Evolutionary conservation across 75 land plant species (phyloP), one percentile per base, ranked within the genome.

Genomic region (Isoetes taiwanensis): DNA sequence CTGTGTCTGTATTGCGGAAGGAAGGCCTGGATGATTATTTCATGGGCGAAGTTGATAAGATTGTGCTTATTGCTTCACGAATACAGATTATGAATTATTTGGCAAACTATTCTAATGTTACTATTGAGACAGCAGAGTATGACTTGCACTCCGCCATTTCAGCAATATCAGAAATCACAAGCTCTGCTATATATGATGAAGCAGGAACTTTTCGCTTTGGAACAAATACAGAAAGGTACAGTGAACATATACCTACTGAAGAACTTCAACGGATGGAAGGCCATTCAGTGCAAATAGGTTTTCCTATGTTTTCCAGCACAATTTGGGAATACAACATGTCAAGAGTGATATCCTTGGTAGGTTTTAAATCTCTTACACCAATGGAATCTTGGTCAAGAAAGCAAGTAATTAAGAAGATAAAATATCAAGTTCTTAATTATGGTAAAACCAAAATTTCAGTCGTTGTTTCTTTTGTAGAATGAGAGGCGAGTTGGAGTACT

Each of bases 21-120:
- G 71, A 68, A 38, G 58, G 62, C 33, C 65, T 68, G 6, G 28
- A 68, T 24, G 71, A 68, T 24, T 68, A 68, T 28, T 32, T 68
- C 4, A 28, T 34, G 29, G 64, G 65, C 20, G 65, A 62, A 37
- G 41, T 61, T 0, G 71, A 68, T 23, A 68, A 68, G 43, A 61
- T 61, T 26, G 52, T 57, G 46, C 65, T 68, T 29, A 54, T 68
- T 27, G 56, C 71, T 6, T 41, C 64, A 8, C 52, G 71, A 54
- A 60, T 61, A 2, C 54, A 61, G 57, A 56, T 68, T 10, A 57
- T 50, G 14, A 41, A 62, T 27, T 59, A 68, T 54, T 40, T 68
- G 30, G 17, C 58, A 34, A 54, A 23, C 27, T 39, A 19, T 40
- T 25, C 66, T 3, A 56, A 23, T 19, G 64, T 63, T 24, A 53